Percentiles rank a stretch among this genome's conserved stretches.
These are phyloP conservation scores for Chamaenerion angustifolium DNA, from an alignment of 345 rosid species.

Conservation along the genomic window DNA sequence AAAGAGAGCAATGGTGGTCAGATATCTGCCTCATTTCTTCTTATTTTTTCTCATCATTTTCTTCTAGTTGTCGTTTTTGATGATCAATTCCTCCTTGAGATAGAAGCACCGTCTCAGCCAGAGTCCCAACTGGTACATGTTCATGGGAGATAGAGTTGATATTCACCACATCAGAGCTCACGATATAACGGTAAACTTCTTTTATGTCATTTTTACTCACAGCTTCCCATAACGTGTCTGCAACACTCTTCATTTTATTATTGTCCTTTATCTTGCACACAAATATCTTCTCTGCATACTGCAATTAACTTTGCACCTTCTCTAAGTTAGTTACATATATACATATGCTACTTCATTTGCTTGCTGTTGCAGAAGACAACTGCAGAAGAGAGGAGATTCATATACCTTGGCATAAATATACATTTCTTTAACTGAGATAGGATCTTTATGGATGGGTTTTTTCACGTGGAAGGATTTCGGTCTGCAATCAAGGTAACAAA, in stretches of 20 bases:
- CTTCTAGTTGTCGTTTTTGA: background rate
- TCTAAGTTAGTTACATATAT: background rate
- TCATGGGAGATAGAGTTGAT: constrained; percentile 42
- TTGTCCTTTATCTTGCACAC: constrained; percentile 58
- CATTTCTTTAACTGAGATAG: constrained; percentile 84
- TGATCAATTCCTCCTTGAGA: constrained; percentile 38
- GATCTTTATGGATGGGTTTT: constrained; percentile 53
- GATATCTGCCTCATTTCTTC: background rate
- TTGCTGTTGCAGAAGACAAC: background rate
- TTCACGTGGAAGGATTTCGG: background rate
- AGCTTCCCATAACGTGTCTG: constrained; percentile 84
- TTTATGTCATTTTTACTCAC: constrained; percentile 81
- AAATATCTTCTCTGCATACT: constrained; percentile 93
- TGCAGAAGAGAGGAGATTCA: background rate
- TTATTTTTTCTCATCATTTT: background rate
- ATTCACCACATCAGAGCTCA: constrained; percentile 49
- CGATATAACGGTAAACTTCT: constrained; percentile 71
- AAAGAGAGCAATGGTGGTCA: constrained; percentile 33
- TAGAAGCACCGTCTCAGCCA: constrained; percentile 27
- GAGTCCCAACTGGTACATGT: constrained; percentile 38
- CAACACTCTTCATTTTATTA: constrained; percentile 24
- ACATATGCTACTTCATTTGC: background rate
- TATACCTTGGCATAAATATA: constrained; percentile 89
- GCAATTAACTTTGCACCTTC: constrained; percentile 8
- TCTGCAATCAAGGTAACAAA: constrained; percentile 31